Percentiles rank a stretch among this genome's conserved stretches.
phyloP scores from a whole-genome alignment of 768 basidiomycete species.

The Artomyces pyxidatus region DNA sequence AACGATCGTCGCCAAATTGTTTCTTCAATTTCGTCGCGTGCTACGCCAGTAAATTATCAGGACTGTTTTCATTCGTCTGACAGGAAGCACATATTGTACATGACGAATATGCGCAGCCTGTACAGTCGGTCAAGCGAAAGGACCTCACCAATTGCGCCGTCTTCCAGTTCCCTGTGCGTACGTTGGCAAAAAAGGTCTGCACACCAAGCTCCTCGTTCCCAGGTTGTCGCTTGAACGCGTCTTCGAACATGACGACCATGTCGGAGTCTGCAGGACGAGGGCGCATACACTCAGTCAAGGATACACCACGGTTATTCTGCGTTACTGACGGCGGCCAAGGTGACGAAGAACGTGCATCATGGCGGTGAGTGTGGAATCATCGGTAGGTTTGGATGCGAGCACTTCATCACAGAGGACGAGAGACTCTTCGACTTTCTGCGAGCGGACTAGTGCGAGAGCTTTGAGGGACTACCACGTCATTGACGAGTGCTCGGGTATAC shows the following conservation, averaged over 20 bases:
- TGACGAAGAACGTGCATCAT: constrained; percentile 81
- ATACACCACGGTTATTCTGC: too few relatives aligned
- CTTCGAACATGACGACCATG: constrained; percentile 78
- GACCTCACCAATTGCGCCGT: constrained; percentile 65
- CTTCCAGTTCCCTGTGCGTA: constrained; percentile 77
- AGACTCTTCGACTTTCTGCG: constrained; percentile 81
- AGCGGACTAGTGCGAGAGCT: constrained; percentile 75
- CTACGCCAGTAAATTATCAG: constrained; percentile 28
- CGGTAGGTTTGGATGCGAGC: constrained; percentile 60
- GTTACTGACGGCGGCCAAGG: constrained; percentile 60
- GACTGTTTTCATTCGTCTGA: too few relatives aligned
- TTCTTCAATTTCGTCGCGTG: constrained; percentile 77
- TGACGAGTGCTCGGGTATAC: constrained; percentile 5
- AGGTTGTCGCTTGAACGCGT: constrained; percentile 77
- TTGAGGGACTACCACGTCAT: constrained; percentile 56
- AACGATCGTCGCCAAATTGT: constrained; percentile 74
- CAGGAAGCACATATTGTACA: background rate
- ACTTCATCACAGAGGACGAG: constrained; percentile 74
- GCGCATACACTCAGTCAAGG: too few relatives aligned
- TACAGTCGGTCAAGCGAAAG: background rate
- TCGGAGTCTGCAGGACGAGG: constrained; percentile 64
- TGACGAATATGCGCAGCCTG: constrained; percentile 8
- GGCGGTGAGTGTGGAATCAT: constrained; percentile 66
- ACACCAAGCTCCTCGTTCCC: constrained; percentile 74
- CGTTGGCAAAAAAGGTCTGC: constrained; percentile 82